Conservation (phyloP, 129 eudicot species). For the Tanacetum coccineum region DNA sequence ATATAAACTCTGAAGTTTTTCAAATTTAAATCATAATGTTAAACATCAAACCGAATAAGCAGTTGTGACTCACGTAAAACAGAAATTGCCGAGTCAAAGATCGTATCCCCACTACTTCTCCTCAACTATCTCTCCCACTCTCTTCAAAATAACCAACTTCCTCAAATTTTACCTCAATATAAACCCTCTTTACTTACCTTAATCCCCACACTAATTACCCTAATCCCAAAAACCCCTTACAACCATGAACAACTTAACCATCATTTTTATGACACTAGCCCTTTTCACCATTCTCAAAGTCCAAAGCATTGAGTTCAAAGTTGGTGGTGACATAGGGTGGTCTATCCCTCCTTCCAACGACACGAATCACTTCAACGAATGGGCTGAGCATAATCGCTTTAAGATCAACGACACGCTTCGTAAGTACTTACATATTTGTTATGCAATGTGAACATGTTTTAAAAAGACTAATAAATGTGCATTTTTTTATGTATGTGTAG, state of each 20-base stretch:
- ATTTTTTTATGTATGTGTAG: constrained; percentile 25
- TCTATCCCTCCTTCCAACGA: constrained; percentile 44
- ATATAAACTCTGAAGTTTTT: not conserved
- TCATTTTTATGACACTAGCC: constrained; percentile 19
- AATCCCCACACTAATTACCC: constrained; percentile 8
- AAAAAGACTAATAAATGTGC: not conserved
- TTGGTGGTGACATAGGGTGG: constrained; percentile 65
- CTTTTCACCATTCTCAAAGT: constrained; percentile 28
- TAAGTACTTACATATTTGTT: constrained; percentile 34
- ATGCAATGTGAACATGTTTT: not conserved
- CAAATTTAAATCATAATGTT: not conserved
- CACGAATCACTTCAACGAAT: constrained; percentile 37
- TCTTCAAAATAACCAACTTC: constrained; percentile 30
- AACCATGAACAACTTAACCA: constrained; percentile 16
- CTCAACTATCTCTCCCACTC: constrained; percentile 35
- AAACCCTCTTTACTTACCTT: constrained; percentile 11
- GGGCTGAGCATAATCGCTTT: constrained; percentile 71
- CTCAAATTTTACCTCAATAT: constrained; percentile 8
- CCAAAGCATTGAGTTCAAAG: constrained; percentile 39
- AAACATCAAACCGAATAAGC: not conserved
- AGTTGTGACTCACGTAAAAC: not conserved
- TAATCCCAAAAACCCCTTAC: constrained; percentile 4
- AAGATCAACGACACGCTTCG: constrained; percentile 62
- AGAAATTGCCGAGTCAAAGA: constrained; percentile 45
- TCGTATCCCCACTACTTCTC: constrained; percentile 35